A percentile compares a stretch with the other conserved stretches of the same genome.
Evolutionary conservation across 306 rosid genomes (phyloP).

Genomic region (Lablab purpureus): DNA sequence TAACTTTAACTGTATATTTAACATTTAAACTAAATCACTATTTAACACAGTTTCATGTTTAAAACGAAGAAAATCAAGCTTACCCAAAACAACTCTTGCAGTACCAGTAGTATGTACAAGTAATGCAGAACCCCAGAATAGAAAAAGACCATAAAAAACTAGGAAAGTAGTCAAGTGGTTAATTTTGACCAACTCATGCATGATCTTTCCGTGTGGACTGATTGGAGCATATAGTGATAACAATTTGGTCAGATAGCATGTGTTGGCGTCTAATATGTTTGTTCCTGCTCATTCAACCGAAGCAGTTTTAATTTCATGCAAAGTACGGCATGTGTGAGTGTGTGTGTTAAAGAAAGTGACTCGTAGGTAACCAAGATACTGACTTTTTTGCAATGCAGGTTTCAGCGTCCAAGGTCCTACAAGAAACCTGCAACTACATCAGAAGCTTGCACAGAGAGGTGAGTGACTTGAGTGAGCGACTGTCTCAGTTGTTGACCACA

Average conservation of each 20-base stretch:
- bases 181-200: constrained; percentile 38
- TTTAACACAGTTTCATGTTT: no score
- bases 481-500: constrained; percentile 84
- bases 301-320: constrained; percentile 18
- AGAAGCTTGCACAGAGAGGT: constrained; percentile 87
- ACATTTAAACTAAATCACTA: no score
- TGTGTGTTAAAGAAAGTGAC: constrained; percentile 8
- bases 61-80: no score
- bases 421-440: constrained; percentile 97
- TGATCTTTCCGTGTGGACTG: constrained; percentile 9
- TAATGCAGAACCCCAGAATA: not conserved
- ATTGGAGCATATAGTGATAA: not conserved
- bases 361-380: constrained; percentile 15
- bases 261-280: constrained; percentile 22
- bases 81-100: not conserved
- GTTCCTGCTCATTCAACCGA: constrained; percentile 6
- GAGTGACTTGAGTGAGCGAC: constrained; percentile 82
- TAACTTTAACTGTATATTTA: not conserved
- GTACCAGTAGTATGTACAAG: not conserved
- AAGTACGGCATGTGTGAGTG: constrained; percentile 27
- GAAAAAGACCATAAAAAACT: not conserved
- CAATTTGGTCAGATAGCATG: constrained; percentile 39
- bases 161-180: not conserved
- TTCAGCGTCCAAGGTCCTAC: constrained; percentile 96
- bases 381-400: constrained; percentile 61